Evolutionary conservation across 768 basidiomycete species (phyloP), one percentile per base, ranked within the genome.

Genomic region (Lepiota venenata): DNA sequence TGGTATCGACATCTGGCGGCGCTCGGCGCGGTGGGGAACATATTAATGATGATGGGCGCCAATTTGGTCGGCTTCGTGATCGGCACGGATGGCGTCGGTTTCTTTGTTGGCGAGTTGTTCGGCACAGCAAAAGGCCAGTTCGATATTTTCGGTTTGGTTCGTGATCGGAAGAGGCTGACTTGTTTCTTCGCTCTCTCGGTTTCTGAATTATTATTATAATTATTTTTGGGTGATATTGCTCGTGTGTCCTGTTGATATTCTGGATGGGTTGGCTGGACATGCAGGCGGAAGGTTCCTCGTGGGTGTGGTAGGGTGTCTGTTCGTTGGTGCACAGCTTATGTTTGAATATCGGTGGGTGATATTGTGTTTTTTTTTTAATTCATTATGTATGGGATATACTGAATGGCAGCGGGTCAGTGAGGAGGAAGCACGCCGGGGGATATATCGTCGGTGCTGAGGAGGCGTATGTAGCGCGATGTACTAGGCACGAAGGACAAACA

Each of bases 11-110:
- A 95, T 63, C 71, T 88, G 15, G 86, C 87, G 53, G 95, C 90
- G 2, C 47, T 85, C 0, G 96, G 95, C 10, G 93, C 84, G 0
- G 87, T 93, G 3, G 63, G 83, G 61, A 98, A 97, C 66, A 78
- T 95, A 21, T 62, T 95, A 22, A 80, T 91, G 71, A 91, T 98
- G 93, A 87, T 92, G 81, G 66, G 80, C 0, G 97, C 93, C 20
- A 98, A 99, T 68, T 79, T 98, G 9, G 85, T 98, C 3, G 97
- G 97, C 2, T 98, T 99, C 64, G 96, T 93, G 11, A 77, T 98
- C 43, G 95, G 95, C 2, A 72, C 82, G 0, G 92, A 97, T 4
- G 94, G 94, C 0, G 77, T 86, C 37, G 65, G 69, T 39, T 87
- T 87, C 65, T 81, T 98, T 66, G 65, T 82, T 4, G 56, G 67